Evolutionary conservation across 2,329 filamentous ascomycete genomes (phyloP).

Genomic region (Karstenula rhodostoma): DNA sequence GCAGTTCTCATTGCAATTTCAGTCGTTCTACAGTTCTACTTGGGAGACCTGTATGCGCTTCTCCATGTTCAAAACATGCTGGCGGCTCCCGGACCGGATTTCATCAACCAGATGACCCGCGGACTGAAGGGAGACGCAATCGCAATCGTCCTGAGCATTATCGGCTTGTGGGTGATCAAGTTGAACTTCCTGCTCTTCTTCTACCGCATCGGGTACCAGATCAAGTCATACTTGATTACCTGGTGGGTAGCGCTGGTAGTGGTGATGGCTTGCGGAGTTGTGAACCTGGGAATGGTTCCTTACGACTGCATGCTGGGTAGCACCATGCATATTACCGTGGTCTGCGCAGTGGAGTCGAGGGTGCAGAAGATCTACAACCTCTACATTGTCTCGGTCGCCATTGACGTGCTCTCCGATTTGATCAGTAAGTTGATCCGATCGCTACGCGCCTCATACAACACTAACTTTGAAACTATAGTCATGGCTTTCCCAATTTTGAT

Average conservation of each 20-base stretch:
- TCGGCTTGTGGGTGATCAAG: constrained; percentile 13
- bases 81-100: constrained; percentile 2
- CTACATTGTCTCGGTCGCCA: constrained; percentile 3
- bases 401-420: constrained; percentile 14
- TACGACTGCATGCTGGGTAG: constrained; percentile 10
- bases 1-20: constrained; percentile 13
- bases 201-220: constrained; percentile 10
- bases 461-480: constrained; percentile 5
- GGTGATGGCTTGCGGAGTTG: constrained; percentile 6
- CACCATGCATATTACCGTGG: background rate
- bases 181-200: constrained; percentile 7
- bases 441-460: background rate
- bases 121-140: constrained; percentile 11
- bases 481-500: constrained; percentile 14
- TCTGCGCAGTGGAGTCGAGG: constrained; percentile 7
- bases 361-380: constrained; percentile 8
- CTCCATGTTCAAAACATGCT: constrained; percentile 12
- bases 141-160: constrained; percentile 1
- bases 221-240: constrained; percentile 3
- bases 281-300: constrained; percentile 7
- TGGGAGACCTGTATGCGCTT: constrained; percentile 9
- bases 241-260: constrained; percentile 6
- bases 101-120: constrained; percentile 5
- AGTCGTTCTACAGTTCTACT: background rate
- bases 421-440: constrained; percentile 4